Conservation (phyloP, 176 grass and related monocot genomes). For the Ensete glaucum region DNA sequence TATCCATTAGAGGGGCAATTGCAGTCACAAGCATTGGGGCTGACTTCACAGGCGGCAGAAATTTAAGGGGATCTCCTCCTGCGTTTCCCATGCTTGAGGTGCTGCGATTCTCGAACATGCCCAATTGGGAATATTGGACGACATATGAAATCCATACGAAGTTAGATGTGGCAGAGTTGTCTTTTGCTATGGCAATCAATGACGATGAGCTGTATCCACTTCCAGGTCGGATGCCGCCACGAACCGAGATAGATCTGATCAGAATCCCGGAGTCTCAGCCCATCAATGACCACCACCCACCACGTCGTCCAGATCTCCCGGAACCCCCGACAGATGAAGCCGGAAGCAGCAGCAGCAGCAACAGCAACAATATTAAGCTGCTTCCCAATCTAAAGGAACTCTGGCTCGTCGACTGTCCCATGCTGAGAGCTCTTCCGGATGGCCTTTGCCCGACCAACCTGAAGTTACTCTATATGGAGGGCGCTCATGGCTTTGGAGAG, state of each 20-base stretch:
- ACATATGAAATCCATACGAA: neutral
- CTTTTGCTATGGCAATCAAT: no score
- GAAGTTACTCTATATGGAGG: conserved; percentile 36
- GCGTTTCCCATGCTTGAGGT: conserved; percentile 63
- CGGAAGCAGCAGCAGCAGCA: no score
- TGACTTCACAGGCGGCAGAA: conserved; percentile 32
- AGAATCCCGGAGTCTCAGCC: no score
- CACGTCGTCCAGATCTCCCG: no score
- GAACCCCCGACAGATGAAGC: no score
- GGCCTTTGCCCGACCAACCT: conserved; percentile 33
- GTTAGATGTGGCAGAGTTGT: no score
- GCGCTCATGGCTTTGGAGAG: conserved; percentile 45
- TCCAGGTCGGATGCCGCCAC: no score
- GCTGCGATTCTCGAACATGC: conserved; percentile 54
- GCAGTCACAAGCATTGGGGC: conserved; percentile 46
- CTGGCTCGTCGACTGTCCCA: conserved; percentile 53
- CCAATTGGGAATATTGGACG: conserved; percentile 59
- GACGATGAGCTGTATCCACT: no score
- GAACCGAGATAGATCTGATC: no score
- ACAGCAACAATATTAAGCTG: no score
- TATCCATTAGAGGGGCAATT: conserved; percentile 47
- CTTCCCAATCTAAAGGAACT: conserved; percentile 61
- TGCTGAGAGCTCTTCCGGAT: conserved; percentile 71
- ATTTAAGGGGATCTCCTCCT: conserved; percentile 25
- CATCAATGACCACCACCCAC: no score